Conservation (phyloP, 1,284 basidiomycete genomes). For the Meira miltonrushii region DNA sequence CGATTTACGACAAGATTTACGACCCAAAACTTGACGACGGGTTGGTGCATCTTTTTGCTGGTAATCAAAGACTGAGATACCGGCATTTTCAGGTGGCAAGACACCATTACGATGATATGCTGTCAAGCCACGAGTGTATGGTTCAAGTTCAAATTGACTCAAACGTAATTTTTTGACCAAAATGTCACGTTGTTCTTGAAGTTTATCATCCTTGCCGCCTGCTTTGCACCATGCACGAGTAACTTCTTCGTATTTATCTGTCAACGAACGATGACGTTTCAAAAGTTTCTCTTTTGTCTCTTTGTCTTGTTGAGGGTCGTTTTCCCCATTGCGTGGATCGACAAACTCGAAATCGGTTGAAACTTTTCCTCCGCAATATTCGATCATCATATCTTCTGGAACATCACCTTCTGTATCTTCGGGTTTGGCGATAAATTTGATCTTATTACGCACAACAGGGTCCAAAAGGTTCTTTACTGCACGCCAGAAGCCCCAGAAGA, state of each 20-base stretch:
- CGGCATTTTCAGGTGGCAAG: conserved; percentile 40
- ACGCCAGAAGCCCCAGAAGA: conserved; percentile 53
- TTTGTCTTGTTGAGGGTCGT: conserved; percentile 37
- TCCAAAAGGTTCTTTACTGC: conserved; percentile 32
- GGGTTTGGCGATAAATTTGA: conserved; percentile 31
- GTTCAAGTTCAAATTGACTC: conserved; percentile 50
- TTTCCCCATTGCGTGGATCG: conserved; percentile 45
- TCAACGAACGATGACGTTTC: conserved; percentile 38
- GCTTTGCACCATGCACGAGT: conserved; percentile 48
- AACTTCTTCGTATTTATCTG: conserved; percentile 43
- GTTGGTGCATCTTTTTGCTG: conserved; percentile 37
- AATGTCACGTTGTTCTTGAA: conserved; percentile 36
- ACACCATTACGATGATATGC: conserved; percentile 51
- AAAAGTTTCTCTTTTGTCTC: conserved; percentile 40
- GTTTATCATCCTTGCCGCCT: conserved; percentile 14
- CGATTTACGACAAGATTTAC: conserved; percentile 24
- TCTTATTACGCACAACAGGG: conserved; percentile 34
- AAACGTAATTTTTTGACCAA: conserved; percentile 48
- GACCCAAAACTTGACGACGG: conserved; percentile 38
- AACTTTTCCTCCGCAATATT: conserved; percentile 33
- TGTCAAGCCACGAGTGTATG: conserved; percentile 44
- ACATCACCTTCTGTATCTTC: conserved; percentile 39
- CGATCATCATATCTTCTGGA: conserved; percentile 32
- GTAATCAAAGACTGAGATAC: conserved; percentile 41
- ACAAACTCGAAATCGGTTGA: conserved; percentile 28